Evolutionary conservation across 305 asterid genomes (phyloP).

Genomic region (Rubia tinctorum): DNA sequence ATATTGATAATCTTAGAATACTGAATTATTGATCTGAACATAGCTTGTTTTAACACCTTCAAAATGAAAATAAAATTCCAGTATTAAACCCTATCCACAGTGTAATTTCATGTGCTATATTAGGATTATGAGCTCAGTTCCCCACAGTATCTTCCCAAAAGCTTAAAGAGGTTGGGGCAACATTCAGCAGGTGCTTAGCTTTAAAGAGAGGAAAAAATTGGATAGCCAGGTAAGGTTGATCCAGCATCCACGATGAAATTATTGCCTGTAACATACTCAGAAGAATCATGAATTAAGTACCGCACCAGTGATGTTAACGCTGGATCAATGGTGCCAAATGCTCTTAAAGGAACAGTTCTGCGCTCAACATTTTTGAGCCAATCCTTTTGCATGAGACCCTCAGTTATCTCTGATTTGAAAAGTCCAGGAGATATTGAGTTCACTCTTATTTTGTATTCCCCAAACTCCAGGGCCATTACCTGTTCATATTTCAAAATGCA

Average conservation of each 20-base stretch:
- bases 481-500: conserved; percentile 2
- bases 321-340: conserved; percentile 33
- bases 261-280: conserved; percentile 42
- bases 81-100: background rate
- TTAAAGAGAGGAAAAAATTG: conserved; percentile 33
- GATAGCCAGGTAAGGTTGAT: conserved; percentile 27
- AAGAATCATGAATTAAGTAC: conserved; percentile 43
- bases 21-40: no score
- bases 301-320: conserved; percentile 42
- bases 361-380: conserved; percentile 28
- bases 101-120: background rate
- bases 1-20: no score
- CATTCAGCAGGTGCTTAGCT: background rate
- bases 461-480: conserved; percentile 53
- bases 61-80: background rate
- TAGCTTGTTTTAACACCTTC: no score
- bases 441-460: conserved; percentile 40
- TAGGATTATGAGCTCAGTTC: background rate
- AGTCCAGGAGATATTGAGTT: conserved; percentile 48
- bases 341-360: conserved; percentile 22
- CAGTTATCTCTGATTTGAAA: conserved; percentile 49
- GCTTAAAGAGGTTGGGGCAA: background rate
- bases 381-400: conserved; percentile 24
- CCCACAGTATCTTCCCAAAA: background rate
- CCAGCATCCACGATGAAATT: conserved; percentile 35